Percentiles rank a stretch among this genome's conserved stretches.
These are phyloP conservation scores for Phialophora verrucosa DNA, from an alignment of 2,329 filamentous ascomycete genomes.

Conservation along the genomic window DNA sequence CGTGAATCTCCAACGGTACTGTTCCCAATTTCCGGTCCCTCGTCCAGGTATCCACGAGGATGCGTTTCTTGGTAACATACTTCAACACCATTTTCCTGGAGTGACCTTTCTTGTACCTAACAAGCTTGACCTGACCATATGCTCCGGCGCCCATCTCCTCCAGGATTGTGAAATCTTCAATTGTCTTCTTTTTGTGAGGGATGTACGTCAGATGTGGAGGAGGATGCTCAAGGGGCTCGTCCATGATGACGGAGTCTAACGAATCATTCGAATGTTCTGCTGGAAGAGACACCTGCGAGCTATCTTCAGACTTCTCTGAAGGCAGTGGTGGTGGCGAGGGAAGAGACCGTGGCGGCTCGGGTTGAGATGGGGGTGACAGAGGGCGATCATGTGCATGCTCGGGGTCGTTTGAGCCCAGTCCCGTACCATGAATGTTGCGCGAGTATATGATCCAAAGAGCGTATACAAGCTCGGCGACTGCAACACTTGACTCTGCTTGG, in stretches of 20 bases:
- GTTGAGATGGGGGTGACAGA: conserved; percentile 76
- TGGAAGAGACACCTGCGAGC: conserved; percentile 49
- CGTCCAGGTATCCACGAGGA: conserved; percentile 98
- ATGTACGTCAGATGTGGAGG: conserved; percentile 37
- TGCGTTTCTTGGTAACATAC: conserved; percentile 95
- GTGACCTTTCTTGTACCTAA: conserved; percentile 74
- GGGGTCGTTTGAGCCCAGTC: conserved; percentile 63
- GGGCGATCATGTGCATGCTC: conserved; percentile 63
- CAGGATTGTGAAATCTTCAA: conserved; percentile 86
- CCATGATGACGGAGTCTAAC: conserved; percentile 57
- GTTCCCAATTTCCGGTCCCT: conserved; percentile 90
- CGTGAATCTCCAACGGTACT: conserved; percentile 95
- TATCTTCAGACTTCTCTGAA: conserved; percentile 43
- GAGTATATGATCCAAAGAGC: conserved; percentile 98
- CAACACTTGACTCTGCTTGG: conserved; percentile 51
- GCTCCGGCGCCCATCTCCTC: conserved; percentile 99
- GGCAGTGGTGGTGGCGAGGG: conserved; percentile 43
- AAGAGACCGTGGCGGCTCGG: conserved; percentile 73
- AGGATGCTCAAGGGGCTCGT: conserved; percentile 48
- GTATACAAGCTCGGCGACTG: conserved; percentile 82
- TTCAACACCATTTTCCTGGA: conserved; percentile 88
- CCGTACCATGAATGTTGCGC: conserved; percentile 81
- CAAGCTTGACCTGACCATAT: conserved; percentile 96
- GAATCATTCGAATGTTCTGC: conserved; percentile 48
- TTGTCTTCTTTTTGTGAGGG: conserved; percentile 72